Evolutionary conservation across 1,139 yeast genomes (phyloP), one percentile per base, ranked within the genome.

Genomic region (Taphrina communis): DNA sequence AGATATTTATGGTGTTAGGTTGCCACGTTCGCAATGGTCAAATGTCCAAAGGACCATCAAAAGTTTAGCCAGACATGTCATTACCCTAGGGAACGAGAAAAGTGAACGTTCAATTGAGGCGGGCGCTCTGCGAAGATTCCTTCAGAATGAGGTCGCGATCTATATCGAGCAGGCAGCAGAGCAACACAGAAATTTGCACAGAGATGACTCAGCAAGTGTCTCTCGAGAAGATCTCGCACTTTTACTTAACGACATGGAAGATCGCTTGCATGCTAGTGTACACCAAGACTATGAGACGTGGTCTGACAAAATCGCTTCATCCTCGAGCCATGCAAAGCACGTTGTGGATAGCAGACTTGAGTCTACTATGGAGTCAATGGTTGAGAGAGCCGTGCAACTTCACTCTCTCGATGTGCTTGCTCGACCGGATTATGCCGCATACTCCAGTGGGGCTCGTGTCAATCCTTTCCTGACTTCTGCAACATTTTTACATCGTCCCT

Each of bases 361-460:
- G n/a, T 19, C 42, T 14, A 39, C 61, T 36, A 12, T 55, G 38
- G 46, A 44, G 14, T 17, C 42, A 14, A 36, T 63, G 12, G 51
- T 63, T 35, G 19, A 46, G 19, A 38, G 31, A 8, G 67, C 67
- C 21, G 31, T 73, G 9, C 65, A 58, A 50, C 48, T 69, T 25
- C 65, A 70, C 55, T 68, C 72, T 14, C 51, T 65, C 19, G 74
- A 73, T 19, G 31, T 70, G 3, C 66, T 74, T 38, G 71, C 72
- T 21, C 73, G 72, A 53, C 76, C 78, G 7, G 78, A 78, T 69
- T 78, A 73, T 71, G 80, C 79, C 1, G 75, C 75, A 48, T 69
- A 74, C 11, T 67, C 73, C 8, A 70, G 75, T 25, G 80, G 80
- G 1, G 78, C 79, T 5, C 70, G 73, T 8, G 72, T 77, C 44